A percentile compares a stretch with the other conserved stretches of the same genome.
Evolutionary conservation across 2,329 filamentous ascomycete genomes (phyloP).

Genomic region (Penicillium sp.): DNA sequence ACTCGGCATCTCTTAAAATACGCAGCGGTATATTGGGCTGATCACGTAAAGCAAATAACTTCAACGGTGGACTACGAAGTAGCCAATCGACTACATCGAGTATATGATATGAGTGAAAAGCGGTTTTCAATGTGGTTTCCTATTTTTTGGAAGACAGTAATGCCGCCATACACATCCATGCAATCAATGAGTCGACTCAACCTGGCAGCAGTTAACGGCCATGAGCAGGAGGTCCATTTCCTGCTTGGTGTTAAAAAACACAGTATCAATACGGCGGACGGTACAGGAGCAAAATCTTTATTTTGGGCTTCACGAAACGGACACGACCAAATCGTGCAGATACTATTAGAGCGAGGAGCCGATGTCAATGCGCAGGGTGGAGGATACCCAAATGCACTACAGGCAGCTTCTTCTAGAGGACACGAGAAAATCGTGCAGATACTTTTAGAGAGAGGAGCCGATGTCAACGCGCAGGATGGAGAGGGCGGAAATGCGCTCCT

Average conservation of each 20-base stretch:
- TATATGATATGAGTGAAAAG: not conserved
- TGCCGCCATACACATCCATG: not conserved
- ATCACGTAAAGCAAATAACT: not conserved
- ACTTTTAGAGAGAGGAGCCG: not conserved
- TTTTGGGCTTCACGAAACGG: not conserved
- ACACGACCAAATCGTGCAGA: too few relatives aligned
- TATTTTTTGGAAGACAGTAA: not conserved
- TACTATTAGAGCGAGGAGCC: too few relatives aligned
- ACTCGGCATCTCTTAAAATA: not conserved
- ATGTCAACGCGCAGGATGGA: too few relatives aligned
- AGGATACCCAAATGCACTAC: too few relatives aligned
- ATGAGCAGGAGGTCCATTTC: not conserved
- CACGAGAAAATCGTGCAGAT: conserved; percentile 1
- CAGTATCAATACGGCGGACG: not conserved
- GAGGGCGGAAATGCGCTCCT: not conserved
- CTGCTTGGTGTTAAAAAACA: not conserved
- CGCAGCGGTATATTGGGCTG: not conserved
- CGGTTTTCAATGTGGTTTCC: not conserved
- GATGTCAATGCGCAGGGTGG: too few relatives aligned
- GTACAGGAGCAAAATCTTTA: not conserved
- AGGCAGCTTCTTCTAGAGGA: too few relatives aligned
- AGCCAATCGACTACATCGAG: not conserved
- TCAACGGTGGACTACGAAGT: not conserved
- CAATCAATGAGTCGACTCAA: not conserved
- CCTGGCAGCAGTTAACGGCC: conserved; percentile 3